These are phyloP conservation scores for Paecilomyces sp. DNA, from an alignment of 2,329 filamentous ascomycete genomes.

Conservation along the genomic window DNA sequence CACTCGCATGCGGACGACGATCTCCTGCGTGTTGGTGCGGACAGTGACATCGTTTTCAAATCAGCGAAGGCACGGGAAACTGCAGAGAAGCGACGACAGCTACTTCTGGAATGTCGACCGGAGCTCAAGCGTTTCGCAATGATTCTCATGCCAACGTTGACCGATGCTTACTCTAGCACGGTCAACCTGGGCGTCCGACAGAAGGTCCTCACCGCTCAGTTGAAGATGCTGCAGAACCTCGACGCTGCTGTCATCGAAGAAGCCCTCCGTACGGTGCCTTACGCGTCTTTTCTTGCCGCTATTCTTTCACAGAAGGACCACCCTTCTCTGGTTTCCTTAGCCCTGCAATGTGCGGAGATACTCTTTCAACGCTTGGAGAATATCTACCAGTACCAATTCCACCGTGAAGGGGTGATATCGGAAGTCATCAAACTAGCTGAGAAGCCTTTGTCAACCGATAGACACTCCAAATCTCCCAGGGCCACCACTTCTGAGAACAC, in stretches of 20 bases:
- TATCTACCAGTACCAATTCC: conserved; percentile 93
- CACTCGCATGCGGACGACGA: conserved; percentile 44
- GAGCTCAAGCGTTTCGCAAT: conserved; percentile 88
- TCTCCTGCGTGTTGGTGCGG: conserved; percentile 37
- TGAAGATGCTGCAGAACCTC: conserved; percentile 97
- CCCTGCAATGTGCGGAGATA: conserved; percentile 82
- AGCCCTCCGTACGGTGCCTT: conserved; percentile 78
- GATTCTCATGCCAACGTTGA: conserved; percentile 88
- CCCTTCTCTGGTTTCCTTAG: conserved; percentile 74
- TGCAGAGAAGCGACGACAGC: conserved; percentile 70
- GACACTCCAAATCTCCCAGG: conserved; percentile 10
- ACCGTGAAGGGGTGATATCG: conserved; percentile 89
- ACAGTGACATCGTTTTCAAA: conserved; percentile 37
- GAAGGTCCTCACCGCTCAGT: conserved; percentile 88
- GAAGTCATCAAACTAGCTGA: conserved; percentile 79
- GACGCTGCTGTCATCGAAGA: conserved; percentile 78
- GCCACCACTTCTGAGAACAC: conserved; percentile 11
- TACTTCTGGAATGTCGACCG: conserved; percentile 73
- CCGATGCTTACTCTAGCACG: conserved; percentile 94
- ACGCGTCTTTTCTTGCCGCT: conserved; percentile 89
- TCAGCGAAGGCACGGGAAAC: conserved; percentile 44
- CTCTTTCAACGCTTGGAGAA: conserved; percentile 75
- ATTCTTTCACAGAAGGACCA: conserved; percentile 96
- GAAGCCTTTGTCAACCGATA: conserved; percentile 21
- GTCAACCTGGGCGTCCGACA: conserved; percentile 92